Conservation (phyloP, 2,329 filamentous ascomycete genomes). For the Penicillium janthinellum region DNA sequence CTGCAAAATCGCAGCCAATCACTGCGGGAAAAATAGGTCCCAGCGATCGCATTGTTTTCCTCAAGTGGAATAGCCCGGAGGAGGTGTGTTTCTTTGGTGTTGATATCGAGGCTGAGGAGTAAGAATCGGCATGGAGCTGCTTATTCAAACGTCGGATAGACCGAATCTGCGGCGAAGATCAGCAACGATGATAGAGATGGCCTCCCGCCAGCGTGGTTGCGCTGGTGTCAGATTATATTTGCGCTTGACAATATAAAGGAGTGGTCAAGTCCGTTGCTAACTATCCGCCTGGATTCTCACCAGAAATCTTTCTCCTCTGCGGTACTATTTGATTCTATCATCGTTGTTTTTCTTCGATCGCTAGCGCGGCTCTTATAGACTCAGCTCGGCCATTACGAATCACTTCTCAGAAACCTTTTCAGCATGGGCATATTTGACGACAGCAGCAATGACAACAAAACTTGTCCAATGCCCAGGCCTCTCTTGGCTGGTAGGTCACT, state of each 20-base stretch:
- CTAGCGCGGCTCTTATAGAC: background rate
- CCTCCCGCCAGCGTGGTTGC: background rate
- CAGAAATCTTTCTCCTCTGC: background rate
- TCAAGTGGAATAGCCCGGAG: background rate
- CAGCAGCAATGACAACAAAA: background rate
- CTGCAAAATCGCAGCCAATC: background rate
- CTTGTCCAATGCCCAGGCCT: conserved; percentile 14
- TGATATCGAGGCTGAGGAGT: background rate
- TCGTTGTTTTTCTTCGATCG: background rate
- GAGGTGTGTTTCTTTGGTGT: background rate
- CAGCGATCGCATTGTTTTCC: conserved; percentile 4
- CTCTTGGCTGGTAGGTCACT: conserved; percentile 10
- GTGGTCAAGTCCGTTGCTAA: too few relatives aligned
- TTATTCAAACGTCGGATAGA: background rate
- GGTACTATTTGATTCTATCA: background rate
- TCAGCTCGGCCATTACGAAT: background rate
- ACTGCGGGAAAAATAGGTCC: background rate
- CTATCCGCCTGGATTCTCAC: background rate
- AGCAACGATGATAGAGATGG: background rate
- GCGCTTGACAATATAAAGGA: background rate
- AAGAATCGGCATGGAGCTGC: background rate
- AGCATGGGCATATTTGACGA: conserved; percentile 8
- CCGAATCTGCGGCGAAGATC: background rate
- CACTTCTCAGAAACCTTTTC: background rate
- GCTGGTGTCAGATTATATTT: background rate